A percentile compares a stretch with the other conserved stretches of the same genome.
phyloP scores from a whole-genome alignment of 106 monocot genomes.

The Phalaenopsis equestris region DNA sequence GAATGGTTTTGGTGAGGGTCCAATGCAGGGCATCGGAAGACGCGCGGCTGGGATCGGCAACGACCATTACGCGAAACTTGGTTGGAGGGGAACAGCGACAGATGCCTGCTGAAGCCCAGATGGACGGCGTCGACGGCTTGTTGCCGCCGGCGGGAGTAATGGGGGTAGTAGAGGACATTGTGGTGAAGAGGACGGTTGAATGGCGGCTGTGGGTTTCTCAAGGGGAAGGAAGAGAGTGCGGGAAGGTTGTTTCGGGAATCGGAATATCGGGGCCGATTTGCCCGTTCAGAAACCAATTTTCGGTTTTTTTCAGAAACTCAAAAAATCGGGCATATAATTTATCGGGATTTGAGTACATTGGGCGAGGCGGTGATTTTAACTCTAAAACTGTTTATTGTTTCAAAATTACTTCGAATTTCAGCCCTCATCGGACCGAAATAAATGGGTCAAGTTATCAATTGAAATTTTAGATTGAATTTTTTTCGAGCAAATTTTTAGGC shows the following conservation, averaged over 20 bases:
- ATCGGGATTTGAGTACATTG: too few species aligned
- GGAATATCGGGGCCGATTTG: background rate
- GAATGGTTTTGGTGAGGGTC: constrained; percentile 64
- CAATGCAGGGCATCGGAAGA: constrained; percentile 63
- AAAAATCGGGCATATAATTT: too few species aligned
- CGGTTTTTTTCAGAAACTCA: background rate
- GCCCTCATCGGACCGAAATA: too few species aligned
- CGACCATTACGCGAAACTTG: constrained; percentile 57
- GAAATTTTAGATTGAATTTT: too few species aligned
- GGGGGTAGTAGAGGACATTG: background rate
- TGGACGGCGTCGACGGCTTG: background rate
- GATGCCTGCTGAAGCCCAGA: background rate
- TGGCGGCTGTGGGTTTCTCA: background rate
- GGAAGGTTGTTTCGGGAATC: background rate
- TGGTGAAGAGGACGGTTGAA: background rate
- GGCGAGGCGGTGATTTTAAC: too few species aligned
- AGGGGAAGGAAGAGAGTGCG: background rate
- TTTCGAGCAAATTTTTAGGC: too few species aligned
- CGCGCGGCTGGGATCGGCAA: constrained; percentile 61
- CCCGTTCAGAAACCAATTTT: background rate
- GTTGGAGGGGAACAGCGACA: background rate
- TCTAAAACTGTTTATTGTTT: too few species aligned
- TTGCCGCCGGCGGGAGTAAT: background rate
- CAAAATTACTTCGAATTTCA: too few species aligned
- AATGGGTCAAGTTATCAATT: too few species aligned